These are phyloP conservation scores for Corylus avellana DNA, from an alignment of 306 rosid species.

Conservation along the genomic window DNA sequence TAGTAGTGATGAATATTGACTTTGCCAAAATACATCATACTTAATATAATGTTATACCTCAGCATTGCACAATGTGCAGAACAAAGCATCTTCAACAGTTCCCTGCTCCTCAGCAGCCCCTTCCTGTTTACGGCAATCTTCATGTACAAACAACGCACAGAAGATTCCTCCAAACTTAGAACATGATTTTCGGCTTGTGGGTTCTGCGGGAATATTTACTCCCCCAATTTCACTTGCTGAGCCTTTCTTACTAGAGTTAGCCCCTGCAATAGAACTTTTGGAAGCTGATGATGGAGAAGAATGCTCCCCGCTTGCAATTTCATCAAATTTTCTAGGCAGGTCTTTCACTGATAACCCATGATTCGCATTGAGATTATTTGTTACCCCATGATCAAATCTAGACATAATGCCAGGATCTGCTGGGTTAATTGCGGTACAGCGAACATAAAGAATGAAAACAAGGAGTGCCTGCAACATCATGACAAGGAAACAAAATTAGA, in stretches of 20 bases:
- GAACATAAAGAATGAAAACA: slow-evolving; percentile 86
- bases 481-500: slow-evolving; percentile 30
- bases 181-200: slow-evolving; percentile 38
- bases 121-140: slow-evolving; percentile 85
- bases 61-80: slow-evolving; percentile 96
- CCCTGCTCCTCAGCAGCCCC: slow-evolving; percentile 65
- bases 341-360: slow-evolving; percentile 56
- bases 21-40: neutral
- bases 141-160: slow-evolving; percentile 74
- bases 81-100: slow-evolving; percentile 80
- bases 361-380: slow-evolving; percentile 42
- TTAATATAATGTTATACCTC: slow-evolving; percentile 59
- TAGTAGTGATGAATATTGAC: slow-evolving; percentile 5
- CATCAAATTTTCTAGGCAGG: slow-evolving; percentile 58
- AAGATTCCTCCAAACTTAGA: slow-evolving; percentile 61
- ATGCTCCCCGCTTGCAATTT: slow-evolving; percentile 45
- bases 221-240: slow-evolving; percentile 66
- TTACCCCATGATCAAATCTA: slow-evolving; percentile 55
- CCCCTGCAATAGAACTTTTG: slow-evolving; percentile 67
- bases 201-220: slow-evolving; percentile 47
- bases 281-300: slow-evolving; percentile 72
- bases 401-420: slow-evolving; percentile 98
- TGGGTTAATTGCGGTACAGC: slow-evolving; percentile 97
- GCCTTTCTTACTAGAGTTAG: slow-evolving; percentile 77
- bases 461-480: slow-evolving; percentile 76